These are phyloP conservation scores for Planoprotostelium fungivorum DNA, from an alignment of 78 protist species.

Conservation along the genomic window DNA sequence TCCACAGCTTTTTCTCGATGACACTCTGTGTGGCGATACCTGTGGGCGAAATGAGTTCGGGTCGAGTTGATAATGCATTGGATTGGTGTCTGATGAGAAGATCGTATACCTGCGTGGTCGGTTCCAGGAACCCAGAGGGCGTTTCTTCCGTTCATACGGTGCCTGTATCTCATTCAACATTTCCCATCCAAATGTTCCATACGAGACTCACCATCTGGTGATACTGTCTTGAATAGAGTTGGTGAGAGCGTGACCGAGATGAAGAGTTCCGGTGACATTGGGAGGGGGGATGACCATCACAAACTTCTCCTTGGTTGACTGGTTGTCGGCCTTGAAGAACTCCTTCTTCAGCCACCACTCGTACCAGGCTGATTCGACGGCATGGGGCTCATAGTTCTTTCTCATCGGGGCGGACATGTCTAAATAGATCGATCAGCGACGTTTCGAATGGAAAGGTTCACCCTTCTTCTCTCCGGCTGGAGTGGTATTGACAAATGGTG, in stretches of 20 bases:
- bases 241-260: constrained; percentile 99
- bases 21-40: constrained; percentile 80
- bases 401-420: constrained; percentile 4
- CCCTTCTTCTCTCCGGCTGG: constrained; percentile 52
- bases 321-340: constrained; percentile 75
- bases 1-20: constrained; percentile 88
- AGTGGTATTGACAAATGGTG: constrained; percentile 15
- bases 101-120: constrained; percentile 95
- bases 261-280: constrained; percentile 99
- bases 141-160: constrained; percentile 90
- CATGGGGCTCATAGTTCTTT: constrained; percentile 69
- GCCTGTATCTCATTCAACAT: constrained; percentile 9
- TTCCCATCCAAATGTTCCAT: background rate
- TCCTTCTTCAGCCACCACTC: constrained; percentile 94
- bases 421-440: background rate
- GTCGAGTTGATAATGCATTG: constrained; percentile 12
- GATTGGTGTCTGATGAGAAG: background rate
- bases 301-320: constrained; percentile 59
- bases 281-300: constrained; percentile 98
- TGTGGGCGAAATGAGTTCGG: background rate
- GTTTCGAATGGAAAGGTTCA: background rate
- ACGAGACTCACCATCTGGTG: constrained; percentile 58
- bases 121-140: constrained; percentile 96
- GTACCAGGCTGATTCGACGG: constrained; percentile 92
- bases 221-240: constrained; percentile 84